Conservation (phyloP, 148 eudicot species). For the Spergularia bocconei region DNA sequence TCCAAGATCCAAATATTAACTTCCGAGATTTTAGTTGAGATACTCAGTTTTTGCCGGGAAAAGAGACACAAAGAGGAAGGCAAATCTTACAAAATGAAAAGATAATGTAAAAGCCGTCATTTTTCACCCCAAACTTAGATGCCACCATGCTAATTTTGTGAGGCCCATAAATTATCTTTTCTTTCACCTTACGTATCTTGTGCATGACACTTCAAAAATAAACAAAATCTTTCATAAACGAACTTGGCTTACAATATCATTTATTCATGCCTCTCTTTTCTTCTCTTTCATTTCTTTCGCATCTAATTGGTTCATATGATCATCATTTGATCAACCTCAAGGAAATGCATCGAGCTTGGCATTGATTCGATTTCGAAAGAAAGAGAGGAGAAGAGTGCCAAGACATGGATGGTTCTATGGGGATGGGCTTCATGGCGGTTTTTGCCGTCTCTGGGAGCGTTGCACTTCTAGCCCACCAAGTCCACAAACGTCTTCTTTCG, state of each 20-base stretch:
- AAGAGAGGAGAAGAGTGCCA: background rate
- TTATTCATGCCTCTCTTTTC: background rate
- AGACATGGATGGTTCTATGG: constrained; percentile 52
- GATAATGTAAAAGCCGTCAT: no score
- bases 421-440: constrained; percentile 59
- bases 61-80: no score
- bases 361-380: background rate
- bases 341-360: constrained; percentile 6
- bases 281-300: constrained; percentile 8
- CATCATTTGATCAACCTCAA: background rate
- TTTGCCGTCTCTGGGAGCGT: constrained; percentile 78
- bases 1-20: no score
- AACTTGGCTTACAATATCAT: background rate
- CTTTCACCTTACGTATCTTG: no score
- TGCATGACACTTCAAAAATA: no score
- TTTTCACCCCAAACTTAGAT: no score
- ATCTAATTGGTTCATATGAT: background rate
- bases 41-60: no score
- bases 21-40: no score
- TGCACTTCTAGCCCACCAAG: constrained; percentile 53
- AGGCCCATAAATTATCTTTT: no score
- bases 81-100: no score
- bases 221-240: no score
- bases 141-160: no score
- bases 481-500: constrained; percentile 66